A percentile compares a stretch with the other conserved stretches of the same genome.
These are phyloP conservation scores for Verticillium zaregamsianum DNA, from an alignment of 2,329 filamentous ascomycete genomes.

Conservation along the genomic window DNA sequence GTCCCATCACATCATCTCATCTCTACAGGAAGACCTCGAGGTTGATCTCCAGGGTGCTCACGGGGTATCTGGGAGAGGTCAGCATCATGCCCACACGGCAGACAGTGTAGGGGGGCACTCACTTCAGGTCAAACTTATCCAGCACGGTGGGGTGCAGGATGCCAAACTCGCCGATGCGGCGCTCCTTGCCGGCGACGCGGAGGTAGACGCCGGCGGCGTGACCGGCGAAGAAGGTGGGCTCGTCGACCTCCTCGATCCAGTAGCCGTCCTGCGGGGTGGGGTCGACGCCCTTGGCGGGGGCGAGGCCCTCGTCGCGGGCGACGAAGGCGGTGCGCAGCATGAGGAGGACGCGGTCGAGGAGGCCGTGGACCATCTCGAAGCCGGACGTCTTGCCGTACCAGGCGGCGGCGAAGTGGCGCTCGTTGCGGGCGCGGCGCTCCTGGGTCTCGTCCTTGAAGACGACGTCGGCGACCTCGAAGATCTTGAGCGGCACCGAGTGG, in stretches of 20 bases:
- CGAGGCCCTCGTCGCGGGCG: conserved; percentile 66
- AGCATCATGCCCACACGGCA: background rate
- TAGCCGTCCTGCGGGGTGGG: conserved; percentile 67
- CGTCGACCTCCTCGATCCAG: conserved; percentile 91
- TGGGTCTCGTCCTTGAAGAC: conserved; percentile 79
- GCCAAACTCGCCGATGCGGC: conserved; percentile 83
- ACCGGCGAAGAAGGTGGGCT: conserved; percentile 86
- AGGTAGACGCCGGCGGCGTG: conserved; percentile 84
- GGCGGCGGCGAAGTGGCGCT: conserved; percentile 92
- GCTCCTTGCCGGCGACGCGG: conserved; percentile 67
- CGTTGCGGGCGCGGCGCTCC: conserved; percentile 87
- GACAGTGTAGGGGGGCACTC: conserved; percentile 22
- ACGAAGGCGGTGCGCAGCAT: conserved; percentile 87
- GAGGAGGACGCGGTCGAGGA: conserved; percentile 84
- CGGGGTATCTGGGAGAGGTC: conserved; percentile 64
- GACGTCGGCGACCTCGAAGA: conserved; percentile 89
- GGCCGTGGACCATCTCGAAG: conserved; percentile 92
- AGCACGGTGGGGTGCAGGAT: conserved; percentile 90
- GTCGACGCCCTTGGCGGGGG: conserved; percentile 42
- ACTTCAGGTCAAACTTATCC: conserved; percentile 89
- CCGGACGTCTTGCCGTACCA: conserved; percentile 93
- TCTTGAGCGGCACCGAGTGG: conserved; percentile 82
- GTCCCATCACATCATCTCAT: background rate
- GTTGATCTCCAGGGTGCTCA: conserved; percentile 92
- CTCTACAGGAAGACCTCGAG: conserved; percentile 82